phyloP scores from a whole-genome alignment of 495 filamentous ascomycete species.

The Hypoxylon rickii region DNA sequence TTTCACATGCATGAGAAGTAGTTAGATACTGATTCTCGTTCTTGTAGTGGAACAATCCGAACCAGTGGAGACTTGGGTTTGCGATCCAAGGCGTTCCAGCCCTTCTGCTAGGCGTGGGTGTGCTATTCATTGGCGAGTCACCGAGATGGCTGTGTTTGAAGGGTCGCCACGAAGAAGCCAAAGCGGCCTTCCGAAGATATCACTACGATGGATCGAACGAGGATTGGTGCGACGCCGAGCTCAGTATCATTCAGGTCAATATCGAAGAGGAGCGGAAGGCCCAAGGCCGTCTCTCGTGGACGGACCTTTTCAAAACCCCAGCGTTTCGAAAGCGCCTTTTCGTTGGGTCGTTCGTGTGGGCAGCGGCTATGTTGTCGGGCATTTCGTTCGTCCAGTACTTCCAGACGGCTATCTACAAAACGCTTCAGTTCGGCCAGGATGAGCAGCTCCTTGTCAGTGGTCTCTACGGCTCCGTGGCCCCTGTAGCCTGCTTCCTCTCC shows the following conservation, averaged over 20 bases:
- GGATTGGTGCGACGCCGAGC: conserved; percentile 51
- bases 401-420: conserved; percentile 54
- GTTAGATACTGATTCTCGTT: no score
- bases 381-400: conserved; percentile 60
- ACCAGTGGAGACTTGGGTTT: conserved; percentile 61
- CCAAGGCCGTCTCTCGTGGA: conserved; percentile 47
- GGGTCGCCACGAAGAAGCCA: conserved; percentile 51
- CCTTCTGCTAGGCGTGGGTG: conserved; percentile 51
- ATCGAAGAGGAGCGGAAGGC: conserved; percentile 47
- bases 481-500: conserved; percentile 55
- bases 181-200: conserved; percentile 46
- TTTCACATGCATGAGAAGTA: no score
- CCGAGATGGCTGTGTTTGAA: conserved; percentile 62
- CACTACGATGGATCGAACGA: conserved; percentile 53
- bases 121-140: conserved; percentile 59
- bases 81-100: conserved; percentile 58
- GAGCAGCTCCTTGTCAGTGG: conserved; percentile 58
- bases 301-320: conserved; percentile 48
- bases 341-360: conserved; percentile 57
- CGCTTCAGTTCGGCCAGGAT: conserved; percentile 50
- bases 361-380: conserved; percentile 58
- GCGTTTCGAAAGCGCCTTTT: conserved; percentile 54
- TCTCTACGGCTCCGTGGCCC: conserved; percentile 56
- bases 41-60: conserved; percentile 41
- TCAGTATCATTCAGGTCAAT: conserved; percentile 50